Evolutionary conservation across 1,139 yeast genomes (phyloP).

Genomic region (Magnusiomyces sp.): DNA sequence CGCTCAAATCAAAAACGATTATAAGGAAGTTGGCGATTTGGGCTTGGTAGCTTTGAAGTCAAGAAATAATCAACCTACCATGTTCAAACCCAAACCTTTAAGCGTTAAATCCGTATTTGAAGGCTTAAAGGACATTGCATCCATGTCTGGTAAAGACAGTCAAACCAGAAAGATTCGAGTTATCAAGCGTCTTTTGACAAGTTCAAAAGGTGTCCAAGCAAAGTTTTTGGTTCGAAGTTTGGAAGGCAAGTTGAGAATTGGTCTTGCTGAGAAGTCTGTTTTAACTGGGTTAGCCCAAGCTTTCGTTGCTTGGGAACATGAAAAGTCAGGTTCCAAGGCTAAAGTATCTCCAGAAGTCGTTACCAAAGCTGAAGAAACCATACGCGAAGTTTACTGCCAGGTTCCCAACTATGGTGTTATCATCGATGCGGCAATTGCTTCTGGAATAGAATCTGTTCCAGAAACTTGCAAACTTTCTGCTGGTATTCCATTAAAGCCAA

Average conservation of each 20-base stretch:
- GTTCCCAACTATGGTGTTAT: slow-evolving; percentile 85
- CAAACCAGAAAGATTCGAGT: slow-evolving; percentile 68
- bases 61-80: slow-evolving; percentile 76
- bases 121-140: slow-evolving; percentile 69
- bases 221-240: slow-evolving; percentile 81
- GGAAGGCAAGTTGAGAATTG: slow-evolving; percentile 89
- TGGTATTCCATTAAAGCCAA: slow-evolving; percentile 92
- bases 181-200: slow-evolving; percentile 76
- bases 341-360: slow-evolving; percentile 18
- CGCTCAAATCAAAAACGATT: slow-evolving; percentile 63
- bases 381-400: slow-evolving; percentile 81
- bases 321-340: slow-evolving; percentile 25
- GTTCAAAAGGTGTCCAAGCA: slow-evolving; percentile 84
- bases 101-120: slow-evolving; percentile 66
- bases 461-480: slow-evolving; percentile 73
- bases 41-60: slow-evolving; percentile 85
- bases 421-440: slow-evolving; percentile 52
- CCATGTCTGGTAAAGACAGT: slow-evolving; percentile 72
- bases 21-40: slow-evolving; percentile 75
- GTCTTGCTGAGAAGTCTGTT: slow-evolving; percentile 89
- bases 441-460: slow-evolving; percentile 58
- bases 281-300: slow-evolving; percentile 80
- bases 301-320: slow-evolving; percentile 49
- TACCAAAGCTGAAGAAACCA: slow-evolving; percentile 57
- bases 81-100: slow-evolving; percentile 85